These are phyloP conservation scores for Colletotrichum acutatum DNA, from an alignment of 2,329 filamentous ascomycete species.

Conservation along the genomic window DNA sequence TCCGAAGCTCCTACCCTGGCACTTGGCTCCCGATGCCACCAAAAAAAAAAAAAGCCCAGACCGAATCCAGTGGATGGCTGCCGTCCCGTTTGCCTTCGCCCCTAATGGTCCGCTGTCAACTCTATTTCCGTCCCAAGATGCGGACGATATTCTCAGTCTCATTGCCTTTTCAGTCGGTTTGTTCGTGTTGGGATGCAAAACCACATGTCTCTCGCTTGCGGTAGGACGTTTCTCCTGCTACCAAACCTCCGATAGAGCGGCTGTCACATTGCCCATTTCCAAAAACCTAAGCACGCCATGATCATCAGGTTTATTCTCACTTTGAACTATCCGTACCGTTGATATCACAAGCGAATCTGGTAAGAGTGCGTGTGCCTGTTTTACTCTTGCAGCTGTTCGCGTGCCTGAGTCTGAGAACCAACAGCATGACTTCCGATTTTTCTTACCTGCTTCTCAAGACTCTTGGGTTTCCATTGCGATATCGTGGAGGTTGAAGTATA, in stretches of 20 bases:
- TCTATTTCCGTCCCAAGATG: slow-evolving; percentile 43
- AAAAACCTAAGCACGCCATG: no score
- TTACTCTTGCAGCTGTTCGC: background rate
- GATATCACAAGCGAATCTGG: background rate
- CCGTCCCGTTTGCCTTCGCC: slow-evolving; percentile 9
- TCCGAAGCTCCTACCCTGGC: slow-evolving; percentile 1
- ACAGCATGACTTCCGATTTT: background rate
- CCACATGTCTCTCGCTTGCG: background rate
- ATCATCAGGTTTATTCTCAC: background rate
- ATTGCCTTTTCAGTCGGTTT: background rate
- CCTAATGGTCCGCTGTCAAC: slow-evolving; percentile 16
- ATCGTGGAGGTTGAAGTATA: background rate
- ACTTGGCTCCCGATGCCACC: background rate
- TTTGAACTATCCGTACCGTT: background rate
- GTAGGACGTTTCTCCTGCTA: background rate
- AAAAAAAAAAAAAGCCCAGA: background rate
- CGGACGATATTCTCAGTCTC: slow-evolving; percentile 42
- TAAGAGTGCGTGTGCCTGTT: background rate
- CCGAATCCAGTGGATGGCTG: slow-evolving; percentile 18
- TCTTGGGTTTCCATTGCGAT: background rate
- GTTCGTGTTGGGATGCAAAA: background rate
- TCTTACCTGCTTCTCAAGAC: background rate
- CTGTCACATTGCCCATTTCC: background rate
- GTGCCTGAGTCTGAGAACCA: background rate
- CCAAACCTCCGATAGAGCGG: background rate